Evolutionary conservation across 495 filamentous ascomycete genomes (phyloP).

Genomic region (Neurospora sp.): DNA sequence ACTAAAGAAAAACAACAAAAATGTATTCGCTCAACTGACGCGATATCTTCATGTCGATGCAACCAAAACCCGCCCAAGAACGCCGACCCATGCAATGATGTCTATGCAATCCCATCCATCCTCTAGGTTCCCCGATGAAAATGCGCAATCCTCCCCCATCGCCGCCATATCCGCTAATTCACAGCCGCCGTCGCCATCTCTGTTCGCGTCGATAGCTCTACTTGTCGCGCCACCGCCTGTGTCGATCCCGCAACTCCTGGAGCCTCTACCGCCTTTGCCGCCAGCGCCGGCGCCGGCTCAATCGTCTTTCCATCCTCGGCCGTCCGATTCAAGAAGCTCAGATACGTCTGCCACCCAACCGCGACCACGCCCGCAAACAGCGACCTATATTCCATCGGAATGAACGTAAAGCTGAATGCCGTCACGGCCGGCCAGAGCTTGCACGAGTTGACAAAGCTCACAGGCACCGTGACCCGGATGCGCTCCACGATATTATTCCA

Average conservation of each 20-base stretch:
- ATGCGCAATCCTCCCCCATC: neutral
- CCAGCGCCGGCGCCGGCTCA: neutral
- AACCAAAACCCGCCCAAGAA: neutral
- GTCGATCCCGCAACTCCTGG: neutral
- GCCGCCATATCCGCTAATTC: neutral
- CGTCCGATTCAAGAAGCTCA: slow-evolving; percentile 68
- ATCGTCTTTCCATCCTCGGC: slow-evolving; percentile 38
- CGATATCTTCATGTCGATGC: neutral
- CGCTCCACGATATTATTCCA: slow-evolving; percentile 54
- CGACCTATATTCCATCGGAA: slow-evolving; percentile 65
- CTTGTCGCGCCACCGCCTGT: neutral
- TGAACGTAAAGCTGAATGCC: slow-evolving; percentile 76
- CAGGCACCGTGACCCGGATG: slow-evolving; percentile 64
- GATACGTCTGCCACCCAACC: slow-evolving; percentile 86
- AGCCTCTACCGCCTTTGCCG: neutral
- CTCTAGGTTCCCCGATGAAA: neutral
- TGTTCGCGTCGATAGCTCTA: neutral
- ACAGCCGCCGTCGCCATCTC: neutral
- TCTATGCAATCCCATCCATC: neutral
- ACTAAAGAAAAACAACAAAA: neutral
- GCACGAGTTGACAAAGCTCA: slow-evolving; percentile 64
- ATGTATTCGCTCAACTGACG: neutral
- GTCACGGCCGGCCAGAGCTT: slow-evolving; percentile 90
- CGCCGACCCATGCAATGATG: neutral
- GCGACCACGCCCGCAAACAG: slow-evolving; percentile 70